Conservation (phyloP, 225 moss, liverwort and hornwort species). For the Pleurozium schreberi region DNA sequence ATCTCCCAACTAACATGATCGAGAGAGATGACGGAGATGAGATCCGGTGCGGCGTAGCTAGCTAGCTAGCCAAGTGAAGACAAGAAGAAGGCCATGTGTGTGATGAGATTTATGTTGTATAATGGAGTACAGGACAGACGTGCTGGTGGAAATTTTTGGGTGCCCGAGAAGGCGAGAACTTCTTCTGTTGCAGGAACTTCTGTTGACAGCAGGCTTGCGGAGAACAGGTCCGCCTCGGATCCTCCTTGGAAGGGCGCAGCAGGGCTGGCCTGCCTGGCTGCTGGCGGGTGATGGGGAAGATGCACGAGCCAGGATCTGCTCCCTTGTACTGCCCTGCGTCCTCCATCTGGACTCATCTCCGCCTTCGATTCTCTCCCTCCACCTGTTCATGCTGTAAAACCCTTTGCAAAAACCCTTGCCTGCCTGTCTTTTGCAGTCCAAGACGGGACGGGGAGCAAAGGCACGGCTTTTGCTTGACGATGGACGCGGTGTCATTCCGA, state of each 20-base stretch:
- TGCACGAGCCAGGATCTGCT: background rate
- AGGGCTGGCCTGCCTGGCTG: background rate
- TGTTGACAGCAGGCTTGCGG: background rate
- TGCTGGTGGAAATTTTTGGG: background rate
- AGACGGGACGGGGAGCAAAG: background rate
- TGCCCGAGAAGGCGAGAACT: background rate
- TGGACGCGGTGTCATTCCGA: background rate
- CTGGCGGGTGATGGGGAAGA: background rate
- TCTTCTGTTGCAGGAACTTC: background rate
- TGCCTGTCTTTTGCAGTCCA: background rate
- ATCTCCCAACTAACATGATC: background rate
- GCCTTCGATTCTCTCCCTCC: background rate
- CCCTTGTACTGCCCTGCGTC: background rate
- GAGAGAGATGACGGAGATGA: background rate
- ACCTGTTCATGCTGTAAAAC: background rate
- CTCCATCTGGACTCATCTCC: background rate
- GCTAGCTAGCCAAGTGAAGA: background rate
- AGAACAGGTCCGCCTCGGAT: slow-evolving; percentile 11
- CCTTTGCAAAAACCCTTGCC: no score
- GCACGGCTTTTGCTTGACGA: background rate
- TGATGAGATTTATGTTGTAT: background rate
- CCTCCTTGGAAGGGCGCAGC: background rate
- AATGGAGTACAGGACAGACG: background rate
- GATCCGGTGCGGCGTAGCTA: background rate
- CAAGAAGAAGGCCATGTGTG: background rate